Conservation (phyloP, 495 filamentous ascomycete species). For the Friedmanniomyces endolithicus region DNA sequence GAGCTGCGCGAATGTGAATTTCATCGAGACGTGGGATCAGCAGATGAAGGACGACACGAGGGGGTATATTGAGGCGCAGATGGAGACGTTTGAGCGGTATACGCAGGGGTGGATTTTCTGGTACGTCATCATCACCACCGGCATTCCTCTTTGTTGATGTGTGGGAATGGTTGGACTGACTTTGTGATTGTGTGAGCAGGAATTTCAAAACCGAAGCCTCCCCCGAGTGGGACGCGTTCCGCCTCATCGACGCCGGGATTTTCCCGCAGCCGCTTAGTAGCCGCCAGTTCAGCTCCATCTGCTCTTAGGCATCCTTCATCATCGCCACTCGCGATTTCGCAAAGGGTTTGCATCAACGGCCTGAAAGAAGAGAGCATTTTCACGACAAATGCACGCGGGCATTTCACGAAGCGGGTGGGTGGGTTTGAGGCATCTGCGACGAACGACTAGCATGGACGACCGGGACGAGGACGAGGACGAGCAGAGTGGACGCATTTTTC, state of each 20-base stretch:
- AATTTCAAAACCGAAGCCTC: slow-evolving; percentile 40
- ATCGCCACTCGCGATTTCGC: not conserved
- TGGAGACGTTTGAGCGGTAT: slow-evolving; percentile 32
- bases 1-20: slow-evolving; percentile 32
- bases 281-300: slow-evolving; percentile 7
- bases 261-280: slow-evolving; percentile 32
- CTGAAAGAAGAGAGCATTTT: too few relatives aligned
- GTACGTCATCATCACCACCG: too few relatives aligned
- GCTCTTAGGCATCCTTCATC: not conserved
- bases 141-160: too few relatives aligned
- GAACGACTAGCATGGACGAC: not conserved
- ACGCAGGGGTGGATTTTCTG: slow-evolving; percentile 32
- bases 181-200: slow-evolving; percentile 24
- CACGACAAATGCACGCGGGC: not conserved
- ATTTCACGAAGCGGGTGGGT: too few relatives aligned
- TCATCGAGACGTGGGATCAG: slow-evolving; percentile 27
- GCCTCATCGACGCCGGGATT: slow-evolving; percentile 33
- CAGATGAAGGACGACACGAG: slow-evolving; percentile 30
- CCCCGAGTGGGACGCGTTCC: slow-evolving; percentile 39
- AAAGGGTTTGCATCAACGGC: not conserved
- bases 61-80: slow-evolving; percentile 37
- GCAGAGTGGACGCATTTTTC: not conserved
- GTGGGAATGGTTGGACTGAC: too few relatives aligned
- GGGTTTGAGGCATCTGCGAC: too few relatives aligned
- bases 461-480: not conserved